Base-by-base conservation (phyloP, 208 protist species). In the Vickermania ingenoplastis region DNA sequence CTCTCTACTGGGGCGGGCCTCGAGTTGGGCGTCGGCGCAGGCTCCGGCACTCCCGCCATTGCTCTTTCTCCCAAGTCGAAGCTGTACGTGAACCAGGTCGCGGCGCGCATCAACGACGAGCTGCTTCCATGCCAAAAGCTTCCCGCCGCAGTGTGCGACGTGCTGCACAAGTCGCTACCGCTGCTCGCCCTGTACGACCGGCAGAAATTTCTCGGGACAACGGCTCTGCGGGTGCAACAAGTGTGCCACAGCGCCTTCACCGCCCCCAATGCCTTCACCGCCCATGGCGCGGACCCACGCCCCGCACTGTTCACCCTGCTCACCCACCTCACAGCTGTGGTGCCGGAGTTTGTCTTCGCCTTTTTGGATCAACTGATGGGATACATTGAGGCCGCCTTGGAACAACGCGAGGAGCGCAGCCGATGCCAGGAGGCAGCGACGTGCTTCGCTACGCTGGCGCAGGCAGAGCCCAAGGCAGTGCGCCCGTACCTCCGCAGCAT, bases 371-470 rank as follows among this genome's bases (percentile, higher is more conserved):
- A 64, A 49, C 82, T 89, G 68, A 90, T 95, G 81, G 66, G 57
- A 27, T 79, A 85, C 67, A 91, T 95, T 70, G 79, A 91, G 59
- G 56, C 68, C 14, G 83, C 77, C 41, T 69, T 95, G 24, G 64
- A 63, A 28, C 63, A 61, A 36, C 78, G 71, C 5, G 63, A 67
- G 14, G 67, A 81, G 23, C 71, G 79, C 48, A 77, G 75, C 41
- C 83, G 85, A 52, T 90, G 85, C 59, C 68, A 72, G 4, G 83
- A 83, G 67, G 89, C 85, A 2, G 83, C 89, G 7, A 77, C 84
- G 41, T 95, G 89, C 69, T 91, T 95, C 67, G 86, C 84, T 17
- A 88, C 77, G 1, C 70, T 93, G 49, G 76, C 85, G 7, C 67
- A 79, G 30, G 74, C 81, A 22, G 74, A 79, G 51, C 79, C 82